Base-by-base conservation (phyloP, 352 stramenopile genomes). In the Phytophthora capsici region DNA sequence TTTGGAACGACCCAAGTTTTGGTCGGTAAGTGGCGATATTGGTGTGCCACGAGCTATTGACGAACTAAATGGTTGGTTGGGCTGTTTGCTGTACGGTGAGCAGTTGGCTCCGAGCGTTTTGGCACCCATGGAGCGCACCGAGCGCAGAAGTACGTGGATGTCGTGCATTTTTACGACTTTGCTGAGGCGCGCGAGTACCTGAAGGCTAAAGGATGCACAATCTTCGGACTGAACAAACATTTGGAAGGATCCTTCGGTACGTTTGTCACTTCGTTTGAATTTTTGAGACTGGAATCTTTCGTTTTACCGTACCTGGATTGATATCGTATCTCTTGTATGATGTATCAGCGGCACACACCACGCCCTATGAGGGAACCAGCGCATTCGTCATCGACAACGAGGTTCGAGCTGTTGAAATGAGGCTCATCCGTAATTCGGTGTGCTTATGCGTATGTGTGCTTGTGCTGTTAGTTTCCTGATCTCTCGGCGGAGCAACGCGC, bases 321-420 rank as follows among this genome's bases (percentile, higher is more conserved):
- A 50, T 60, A 19, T 41, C 16, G 36, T 41, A 68, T 63, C 26
- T 38, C 34, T 54, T 30, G 51, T 49, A 13, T 66, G 45, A 45
- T 64, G 43, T 66, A 60, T 73, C 46, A 92, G 84, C 61, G 30
- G 71, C 77, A 0, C 82, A 93, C 51, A 44, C 71, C 32, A 73
- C 65, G n/a, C 58, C 72, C 1, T 91, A 86, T 57, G 30, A 63
- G 20, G 77, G 78, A 25, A 83, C 77, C 20, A 90, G 74, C 17
- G 85, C 85, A 40, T 93, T 93, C 37, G 80, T 93, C 53, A 69
- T 93, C 38, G 81, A 86, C 68, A 93, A 93, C 57, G 85, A 93
- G 71, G 79, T 84, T 23, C 17, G 69, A 57, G 43, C 5, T 22
- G 13, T 36, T 36, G 36, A 19, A n/a, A 46, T 55, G 36, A 57